phyloP scores from a whole-genome alignment of 345 rosid species.

The Eucalyptus globulus region DNA sequence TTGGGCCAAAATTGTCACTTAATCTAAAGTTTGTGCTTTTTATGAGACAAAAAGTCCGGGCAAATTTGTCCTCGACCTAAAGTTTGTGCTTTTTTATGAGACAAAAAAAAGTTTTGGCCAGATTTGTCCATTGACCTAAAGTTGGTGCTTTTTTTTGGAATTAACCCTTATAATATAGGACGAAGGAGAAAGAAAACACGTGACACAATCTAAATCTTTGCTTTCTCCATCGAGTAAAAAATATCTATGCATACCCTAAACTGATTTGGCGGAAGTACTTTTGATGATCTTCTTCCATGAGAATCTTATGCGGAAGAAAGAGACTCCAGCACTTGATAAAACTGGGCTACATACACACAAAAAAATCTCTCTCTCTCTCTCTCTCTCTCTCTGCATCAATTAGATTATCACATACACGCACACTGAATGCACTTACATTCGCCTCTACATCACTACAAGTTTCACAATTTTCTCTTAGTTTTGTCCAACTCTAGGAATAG shows the following conservation, averaged over 20 bases:
- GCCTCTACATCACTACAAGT: slow-evolving; percentile 22
- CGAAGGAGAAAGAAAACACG: neutral
- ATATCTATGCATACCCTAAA: neutral
- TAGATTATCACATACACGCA: neutral
- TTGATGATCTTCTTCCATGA: neutral
- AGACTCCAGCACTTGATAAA: neutral
- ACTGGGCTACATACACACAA: neutral
- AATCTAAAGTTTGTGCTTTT: no score
- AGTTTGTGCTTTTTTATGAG: no score
- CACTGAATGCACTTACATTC: slow-evolving; percentile 24
- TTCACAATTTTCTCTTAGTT: slow-evolving; percentile 8
- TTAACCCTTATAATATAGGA: neutral
- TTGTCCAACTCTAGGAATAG: no score
- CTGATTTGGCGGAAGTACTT: neutral
- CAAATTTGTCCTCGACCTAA: no score
- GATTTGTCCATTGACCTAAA: no score
- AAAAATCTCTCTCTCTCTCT: no score
- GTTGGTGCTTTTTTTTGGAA: no score
- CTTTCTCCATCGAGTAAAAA: neutral
- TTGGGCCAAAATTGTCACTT: no score
- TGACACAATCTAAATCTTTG: neutral
- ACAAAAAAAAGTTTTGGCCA: no score
- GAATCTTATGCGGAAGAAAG: neutral
- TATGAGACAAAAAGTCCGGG: no score
- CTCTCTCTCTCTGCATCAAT: neutral